Evolutionary conservation across 1,284 basidiomycete genomes (phyloP).

Genomic region (Apiotrichum montevideense): DNA sequence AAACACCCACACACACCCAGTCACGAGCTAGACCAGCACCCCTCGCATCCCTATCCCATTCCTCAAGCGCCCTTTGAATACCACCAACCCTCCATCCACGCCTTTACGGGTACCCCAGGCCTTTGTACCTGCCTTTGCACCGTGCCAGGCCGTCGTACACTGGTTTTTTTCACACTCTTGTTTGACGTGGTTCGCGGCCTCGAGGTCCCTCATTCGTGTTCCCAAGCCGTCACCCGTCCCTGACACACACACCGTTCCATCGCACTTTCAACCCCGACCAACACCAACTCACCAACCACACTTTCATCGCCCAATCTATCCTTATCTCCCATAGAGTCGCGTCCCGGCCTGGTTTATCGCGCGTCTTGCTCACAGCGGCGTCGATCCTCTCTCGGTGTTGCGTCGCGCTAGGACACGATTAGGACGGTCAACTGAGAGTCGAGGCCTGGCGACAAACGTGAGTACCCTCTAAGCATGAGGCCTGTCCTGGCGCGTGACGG

Average conservation of each 20-base stretch:
- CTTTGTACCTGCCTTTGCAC: no score
- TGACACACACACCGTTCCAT: not conserved
- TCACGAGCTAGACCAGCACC: no score
- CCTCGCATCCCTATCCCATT: no score
- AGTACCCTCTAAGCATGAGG: conserved; percentile 1
- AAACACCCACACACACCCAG: no score
- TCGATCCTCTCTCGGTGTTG: not conserved
- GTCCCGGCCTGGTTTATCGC: no score
- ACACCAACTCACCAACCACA: no score
- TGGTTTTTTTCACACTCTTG: not conserved
- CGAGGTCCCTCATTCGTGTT: not conserved
- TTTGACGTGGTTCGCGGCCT: not conserved
- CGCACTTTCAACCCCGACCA: not conserved
- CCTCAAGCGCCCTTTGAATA: no score
- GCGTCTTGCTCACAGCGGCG: not conserved
- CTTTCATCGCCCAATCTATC: no score
- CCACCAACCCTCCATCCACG: no score
- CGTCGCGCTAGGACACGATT: conserved; percentile 8
- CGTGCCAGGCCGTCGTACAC: not conserved
- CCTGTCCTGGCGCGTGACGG: not conserved
- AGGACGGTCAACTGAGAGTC: conserved; percentile 14
- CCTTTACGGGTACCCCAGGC: no score
- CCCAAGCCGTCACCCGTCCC: not conserved
- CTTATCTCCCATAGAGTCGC: no score
- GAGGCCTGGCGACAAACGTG: conserved; percentile 22